Evolutionary conservation across 2,329 filamentous ascomycete species (phyloP).

Genomic region (Thelonectria rubi): DNA sequence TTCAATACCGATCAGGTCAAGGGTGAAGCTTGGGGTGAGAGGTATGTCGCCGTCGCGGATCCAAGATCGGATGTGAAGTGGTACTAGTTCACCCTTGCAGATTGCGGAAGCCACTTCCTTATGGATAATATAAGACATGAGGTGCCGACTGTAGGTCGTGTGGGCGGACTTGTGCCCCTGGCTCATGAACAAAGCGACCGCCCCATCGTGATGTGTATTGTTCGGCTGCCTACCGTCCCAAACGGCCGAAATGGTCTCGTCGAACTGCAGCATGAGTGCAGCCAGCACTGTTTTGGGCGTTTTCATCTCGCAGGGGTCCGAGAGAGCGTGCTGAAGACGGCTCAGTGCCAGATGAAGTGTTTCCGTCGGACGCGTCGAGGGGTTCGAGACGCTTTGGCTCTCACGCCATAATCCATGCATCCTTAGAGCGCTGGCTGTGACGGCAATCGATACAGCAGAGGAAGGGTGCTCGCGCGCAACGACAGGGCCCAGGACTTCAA

Average conservation of each 20-base stretch:
- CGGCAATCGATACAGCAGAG: conserved; percentile 15
- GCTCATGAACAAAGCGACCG: conserved; percentile 16
- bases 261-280: conserved; percentile 21
- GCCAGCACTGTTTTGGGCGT: conserved; percentile 17
- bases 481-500: conserved; percentile 22
- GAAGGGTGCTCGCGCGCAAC: conserved; percentile 15
- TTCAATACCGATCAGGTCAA: conserved; percentile 20
- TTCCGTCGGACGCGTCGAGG: not conserved
- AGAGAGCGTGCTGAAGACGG: conserved; percentile 14
- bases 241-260: conserved; percentile 20
- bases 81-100: not conserved
- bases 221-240: conserved; percentile 4
- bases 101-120: conserved; percentile 17
- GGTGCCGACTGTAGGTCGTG: not conserved
- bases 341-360: conserved; percentile 13
- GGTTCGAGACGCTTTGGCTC: not conserved
- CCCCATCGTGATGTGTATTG: conserved; percentile 20
- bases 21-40: conserved; percentile 12
- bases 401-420: conserved; percentile 17
- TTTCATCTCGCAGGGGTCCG: conserved; percentile 12
- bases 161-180: not conserved
- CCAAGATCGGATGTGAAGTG: conserved; percentile 14
- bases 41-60: not conserved
- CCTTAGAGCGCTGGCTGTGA: conserved; percentile 21
- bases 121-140: conserved; percentile 1